Percentiles rank a stretch among this genome's conserved stretches.
phyloP scores from a whole-genome alignment of 2,329 filamentous ascomycete genomes.

The Coniochaeta pulveracea region DNA sequence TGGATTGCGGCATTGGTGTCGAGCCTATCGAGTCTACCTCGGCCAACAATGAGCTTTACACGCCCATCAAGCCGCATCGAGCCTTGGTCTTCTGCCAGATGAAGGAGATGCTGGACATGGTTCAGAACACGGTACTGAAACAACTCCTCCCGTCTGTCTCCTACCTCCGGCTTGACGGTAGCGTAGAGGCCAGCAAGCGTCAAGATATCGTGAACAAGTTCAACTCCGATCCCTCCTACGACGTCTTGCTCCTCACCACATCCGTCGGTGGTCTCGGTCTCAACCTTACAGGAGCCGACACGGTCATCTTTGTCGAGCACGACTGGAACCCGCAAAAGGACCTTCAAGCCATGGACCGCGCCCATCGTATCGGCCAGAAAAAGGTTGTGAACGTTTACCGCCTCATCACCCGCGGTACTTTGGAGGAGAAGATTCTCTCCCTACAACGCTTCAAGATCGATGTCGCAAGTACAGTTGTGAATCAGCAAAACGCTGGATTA shows the following conservation, averaged over 20 bases:
- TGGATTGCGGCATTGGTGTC: slow-evolving; percentile 94
- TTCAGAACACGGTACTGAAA: slow-evolving; percentile 85
- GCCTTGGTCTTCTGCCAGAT: slow-evolving; percentile 98
- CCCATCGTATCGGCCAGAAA: slow-evolving; percentile 97
- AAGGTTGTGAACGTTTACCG: slow-evolving; percentile 99
- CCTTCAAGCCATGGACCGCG: slow-evolving; percentile 96
- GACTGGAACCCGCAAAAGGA: slow-evolving; percentile 99
- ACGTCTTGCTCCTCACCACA: slow-evolving; percentile 86
- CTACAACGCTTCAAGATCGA: slow-evolving; percentile 99
- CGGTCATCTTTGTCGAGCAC: slow-evolving; percentile 98
- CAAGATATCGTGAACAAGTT: slow-evolving; percentile 99
- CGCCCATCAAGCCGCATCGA: slow-evolving; percentile 90
- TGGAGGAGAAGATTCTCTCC: slow-evolving; percentile 97
- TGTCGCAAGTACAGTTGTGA: slow-evolving; percentile 94
- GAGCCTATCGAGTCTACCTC: slow-evolving; percentile 49
- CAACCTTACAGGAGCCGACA: slow-evolving; percentile 93
- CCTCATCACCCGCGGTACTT: slow-evolving; percentile 84
- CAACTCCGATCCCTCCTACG: slow-evolving; percentile 94
- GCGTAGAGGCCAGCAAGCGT: slow-evolving; percentile 82
- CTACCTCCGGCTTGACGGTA: slow-evolving; percentile 86
- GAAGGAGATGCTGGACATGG: slow-evolving; percentile 99
- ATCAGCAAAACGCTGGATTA: slow-evolving; percentile 94
- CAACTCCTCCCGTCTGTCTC: slow-evolving; percentile 87
- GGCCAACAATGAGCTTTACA: slow-evolving; percentile 47
- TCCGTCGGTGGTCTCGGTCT: slow-evolving; percentile 90